Evolutionary conservation across 306 rosid species (phyloP), one percentile per base, ranked within the genome.

Genomic region (Hylodesmum podocarpum): DNA sequence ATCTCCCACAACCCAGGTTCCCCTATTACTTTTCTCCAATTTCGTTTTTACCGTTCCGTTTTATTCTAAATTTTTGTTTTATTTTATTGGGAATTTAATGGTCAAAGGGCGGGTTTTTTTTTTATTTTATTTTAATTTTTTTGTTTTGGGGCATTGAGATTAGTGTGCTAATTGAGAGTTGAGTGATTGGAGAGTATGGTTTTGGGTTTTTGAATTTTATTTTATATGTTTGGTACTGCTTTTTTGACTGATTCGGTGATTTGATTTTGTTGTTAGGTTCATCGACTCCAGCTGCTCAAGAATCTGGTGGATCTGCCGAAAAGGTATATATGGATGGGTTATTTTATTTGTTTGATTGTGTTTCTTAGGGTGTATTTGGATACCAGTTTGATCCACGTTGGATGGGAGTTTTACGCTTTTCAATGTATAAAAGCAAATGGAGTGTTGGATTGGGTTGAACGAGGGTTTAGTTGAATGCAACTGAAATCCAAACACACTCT

Each of bases 1-100:
- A 89, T 94, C 92, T 80, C 89, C 79, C 85, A 85, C 65, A n/a
- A 21, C 70, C 66, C 92, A 78, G 96, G 98, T 90, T 37, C 6
- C 7, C 34, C 29, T 59, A 61, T 53, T 3, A 5, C 18, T 47
- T 46, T 46, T 46, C 11, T 0, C 15, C 5, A n/a, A n/a, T n/a
- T n/a, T n/a, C n/a, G n/a, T 14, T 13, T 43, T 10, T 11, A 40
- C 44, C 44, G 44, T 40, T 40, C 36, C 36, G 44, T 40, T 8
- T 40, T 10, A 5, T 6, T 43, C 5, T 11, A 43, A 2, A 43
- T 5, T 1, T 2, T 43, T n/a, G 44, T 33, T 31, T 51, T 66
- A 5, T 2, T 5, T 72, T 36, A 8, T 63, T 68, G 39, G 73
- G 6, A 44, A 62, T 61, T 39, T 37, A 31, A 21, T 66, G 41